Percentiles rank a stretch among this genome's conserved stretches.
Evolutionary conservation across 2,329 filamentous ascomycete species (phyloP).

Genomic region (Coleophoma crateriformis): DNA sequence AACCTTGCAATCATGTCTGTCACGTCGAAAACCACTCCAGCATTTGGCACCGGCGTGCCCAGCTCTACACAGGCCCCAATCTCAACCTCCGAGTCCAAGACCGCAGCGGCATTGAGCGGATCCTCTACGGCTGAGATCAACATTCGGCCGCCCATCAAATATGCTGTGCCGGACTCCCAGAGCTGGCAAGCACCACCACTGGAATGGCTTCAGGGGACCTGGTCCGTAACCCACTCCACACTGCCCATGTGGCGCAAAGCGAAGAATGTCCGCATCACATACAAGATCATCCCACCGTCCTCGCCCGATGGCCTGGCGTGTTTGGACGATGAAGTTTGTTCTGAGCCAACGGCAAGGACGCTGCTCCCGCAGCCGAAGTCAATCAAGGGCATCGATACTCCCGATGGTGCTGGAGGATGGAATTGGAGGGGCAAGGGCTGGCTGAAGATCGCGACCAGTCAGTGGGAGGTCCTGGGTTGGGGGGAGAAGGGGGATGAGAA

Average conservation of each 20-base stretch:
- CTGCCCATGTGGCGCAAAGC: conserved; percentile 76
- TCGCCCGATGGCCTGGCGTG: conserved; percentile 18
- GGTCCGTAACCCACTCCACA: conserved; percentile 71
- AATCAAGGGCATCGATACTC: conserved; percentile 60
- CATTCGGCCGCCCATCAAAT: conserved; percentile 37
- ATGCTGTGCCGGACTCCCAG: conserved; percentile 25
- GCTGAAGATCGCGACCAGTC: conserved; percentile 64
- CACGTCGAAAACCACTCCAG: no score
- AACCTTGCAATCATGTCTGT: no score
- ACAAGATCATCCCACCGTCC: conserved; percentile 44
- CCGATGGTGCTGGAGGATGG: conserved; percentile 43
- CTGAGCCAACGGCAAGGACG: conserved; percentile 43
- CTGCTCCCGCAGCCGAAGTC: conserved; percentile 45
- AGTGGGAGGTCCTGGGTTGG: conserved; percentile 80
- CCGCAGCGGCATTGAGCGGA: no score
- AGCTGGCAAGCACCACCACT: conserved; percentile 37
- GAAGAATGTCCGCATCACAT: conserved; percentile 76
- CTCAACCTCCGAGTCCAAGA: no score
- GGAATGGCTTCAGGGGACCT: conserved; percentile 59
- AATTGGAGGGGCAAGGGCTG: conserved; percentile 75
- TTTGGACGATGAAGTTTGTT: conserved; percentile 69
- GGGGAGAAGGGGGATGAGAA: conserved; percentile 45
- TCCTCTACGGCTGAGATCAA: conserved; percentile 18
- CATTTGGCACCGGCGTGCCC: no score
- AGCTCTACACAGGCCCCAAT: no score